phyloP scores from a whole-genome alignment of 139 green algal species.

The Ettlia oleoabundans region DNA sequence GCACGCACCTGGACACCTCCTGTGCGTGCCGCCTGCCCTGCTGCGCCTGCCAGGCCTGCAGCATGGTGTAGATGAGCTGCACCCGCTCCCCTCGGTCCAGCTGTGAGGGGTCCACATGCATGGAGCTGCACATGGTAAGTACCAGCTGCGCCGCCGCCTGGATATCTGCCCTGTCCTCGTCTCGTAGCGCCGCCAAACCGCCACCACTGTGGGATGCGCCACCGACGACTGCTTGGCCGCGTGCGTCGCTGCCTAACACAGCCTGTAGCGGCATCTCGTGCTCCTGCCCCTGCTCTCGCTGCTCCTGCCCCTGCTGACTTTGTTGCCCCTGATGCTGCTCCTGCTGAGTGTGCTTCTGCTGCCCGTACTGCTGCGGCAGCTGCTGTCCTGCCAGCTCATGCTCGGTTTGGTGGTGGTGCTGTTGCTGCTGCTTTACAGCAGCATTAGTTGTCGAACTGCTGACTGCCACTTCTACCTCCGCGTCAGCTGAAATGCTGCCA shows the following conservation, averaged over 20 bases:
- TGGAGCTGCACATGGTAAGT: conserved; percentile 3
- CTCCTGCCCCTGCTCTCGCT: neutral
- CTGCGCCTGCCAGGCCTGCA: conserved; percentile 45
- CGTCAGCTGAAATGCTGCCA: neutral
- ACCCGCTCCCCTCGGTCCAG: conserved; percentile 37
- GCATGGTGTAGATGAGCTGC: conserved; percentile 34
- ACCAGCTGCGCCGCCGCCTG: conserved; percentile 27
- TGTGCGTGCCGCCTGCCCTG: conserved; percentile 23
- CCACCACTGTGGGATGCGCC: too few relatives aligned
- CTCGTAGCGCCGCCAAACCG: neutral
- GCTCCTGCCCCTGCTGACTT: neutral
- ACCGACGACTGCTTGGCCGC: too few relatives aligned
- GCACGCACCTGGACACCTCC: conserved; percentile 5
- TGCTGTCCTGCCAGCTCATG: neutral
- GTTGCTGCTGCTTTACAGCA: neutral
- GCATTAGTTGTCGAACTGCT: neutral
- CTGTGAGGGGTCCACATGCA: conserved; percentile 16
- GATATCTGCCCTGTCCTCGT: conserved; percentile 3
- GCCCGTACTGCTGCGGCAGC: neutral
- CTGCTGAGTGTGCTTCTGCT: neutral
- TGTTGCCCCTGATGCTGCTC: neutral
- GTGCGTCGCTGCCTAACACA: too few relatives aligned
- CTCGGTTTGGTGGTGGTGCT: neutral
- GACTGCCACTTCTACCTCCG: neutral
- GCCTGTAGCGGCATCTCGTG: neutral